Conservation (phyloP, 768 basidiomycete species). For the Termitomyces titanicus region DNA sequence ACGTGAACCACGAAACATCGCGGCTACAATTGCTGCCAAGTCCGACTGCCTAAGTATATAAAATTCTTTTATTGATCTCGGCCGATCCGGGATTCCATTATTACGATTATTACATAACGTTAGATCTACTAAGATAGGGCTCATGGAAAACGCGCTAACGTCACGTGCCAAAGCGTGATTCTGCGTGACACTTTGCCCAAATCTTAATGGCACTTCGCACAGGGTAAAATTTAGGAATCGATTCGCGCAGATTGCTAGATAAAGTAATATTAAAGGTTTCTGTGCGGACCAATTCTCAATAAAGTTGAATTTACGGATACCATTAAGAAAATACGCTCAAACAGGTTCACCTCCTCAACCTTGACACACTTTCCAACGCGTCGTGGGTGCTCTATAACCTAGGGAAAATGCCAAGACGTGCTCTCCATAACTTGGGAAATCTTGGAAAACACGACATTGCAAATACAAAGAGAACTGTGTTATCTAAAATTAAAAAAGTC, state of each 20-base stretch:
- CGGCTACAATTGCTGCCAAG: not conserved
- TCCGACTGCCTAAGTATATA: not conserved
- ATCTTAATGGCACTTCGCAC: not conserved
- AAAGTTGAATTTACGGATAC: too few relatives aligned
- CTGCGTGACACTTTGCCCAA: too few relatives aligned
- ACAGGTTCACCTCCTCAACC: too few relatives aligned
- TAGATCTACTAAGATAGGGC: too few relatives aligned
- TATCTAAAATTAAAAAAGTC: not conserved
- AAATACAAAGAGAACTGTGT: not conserved
- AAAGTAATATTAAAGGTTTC: not conserved
- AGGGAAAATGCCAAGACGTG: not conserved
- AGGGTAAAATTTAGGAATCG: too few relatives aligned
- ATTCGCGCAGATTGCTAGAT: not conserved
- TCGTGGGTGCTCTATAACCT: not conserved
- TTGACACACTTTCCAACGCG: not conserved
- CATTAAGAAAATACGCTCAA: too few relatives aligned
- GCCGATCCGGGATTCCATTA: too few relatives aligned
- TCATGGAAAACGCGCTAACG: too few relatives aligned
- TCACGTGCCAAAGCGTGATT: too few relatives aligned
- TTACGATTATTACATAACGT: constrained; percentile 2
- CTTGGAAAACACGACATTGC: not conserved
- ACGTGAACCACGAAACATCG: constrained; percentile 26
- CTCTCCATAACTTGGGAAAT: not conserved
- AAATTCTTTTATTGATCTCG: constrained; percentile 11
- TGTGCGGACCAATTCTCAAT: not conserved